Conservation (phyloP, 495 filamentous ascomycete genomes). For the Aspergillus wentii region DNA sequence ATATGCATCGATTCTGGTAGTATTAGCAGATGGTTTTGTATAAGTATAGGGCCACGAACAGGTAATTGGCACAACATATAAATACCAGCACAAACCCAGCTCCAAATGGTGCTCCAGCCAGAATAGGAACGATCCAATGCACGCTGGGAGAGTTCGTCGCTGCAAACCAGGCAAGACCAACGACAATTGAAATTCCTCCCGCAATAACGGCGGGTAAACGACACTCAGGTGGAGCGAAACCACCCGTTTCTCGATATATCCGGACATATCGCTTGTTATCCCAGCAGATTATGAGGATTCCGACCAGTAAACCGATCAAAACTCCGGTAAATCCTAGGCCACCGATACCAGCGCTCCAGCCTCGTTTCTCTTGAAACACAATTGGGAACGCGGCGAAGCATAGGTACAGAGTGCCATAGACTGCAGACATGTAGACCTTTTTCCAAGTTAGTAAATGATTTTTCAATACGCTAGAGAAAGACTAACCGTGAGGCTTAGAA, state of each 20-base stretch:
- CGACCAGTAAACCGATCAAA: constrained; percentile 61
- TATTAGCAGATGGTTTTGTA: no score
- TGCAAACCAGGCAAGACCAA: constrained; percentile 69
- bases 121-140: constrained; percentile 69
- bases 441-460: no score
- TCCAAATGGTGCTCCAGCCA: constrained; percentile 71
- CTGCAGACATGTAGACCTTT: constrained; percentile 56
- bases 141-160: constrained; percentile 71
- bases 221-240: not conserved
- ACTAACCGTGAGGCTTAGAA: constrained; percentile 28
- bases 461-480: no score
- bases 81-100: constrained; percentile 70
- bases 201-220: constrained; percentile 1
- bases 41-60: no score
- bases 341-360: constrained; percentile 55
- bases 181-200: constrained; percentile 55
- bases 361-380: constrained; percentile 59
- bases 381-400: constrained; percentile 66
- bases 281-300: constrained; percentile 33
- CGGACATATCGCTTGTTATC: constrained; percentile 18
- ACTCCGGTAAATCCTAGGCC: constrained; percentile 67
- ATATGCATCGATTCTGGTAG: constrained; percentile 76
- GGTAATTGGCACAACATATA: no score
- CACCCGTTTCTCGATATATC: not conserved
- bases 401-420: constrained; percentile 64